A percentile compares a stretch with the other conserved stretches of the same genome.
Evolutionary conservation across 306 rosid species (phyloP).

Genomic region (Spatholobus suberectus): DNA sequence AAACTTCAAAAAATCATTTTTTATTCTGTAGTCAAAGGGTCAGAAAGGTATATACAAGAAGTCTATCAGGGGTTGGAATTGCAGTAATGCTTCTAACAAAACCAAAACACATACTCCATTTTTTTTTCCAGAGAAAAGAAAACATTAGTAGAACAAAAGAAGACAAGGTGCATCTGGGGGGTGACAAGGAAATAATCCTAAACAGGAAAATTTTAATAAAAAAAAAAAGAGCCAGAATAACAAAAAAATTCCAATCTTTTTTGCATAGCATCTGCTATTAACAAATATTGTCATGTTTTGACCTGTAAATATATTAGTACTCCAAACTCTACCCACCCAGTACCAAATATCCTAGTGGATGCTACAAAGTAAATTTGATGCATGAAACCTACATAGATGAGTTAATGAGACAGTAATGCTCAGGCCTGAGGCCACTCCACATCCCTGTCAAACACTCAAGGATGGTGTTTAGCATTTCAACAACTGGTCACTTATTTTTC

Average conservation of each 20-base stretch:
- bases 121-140: conserved; percentile 1
- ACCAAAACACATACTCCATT: not conserved
- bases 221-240: not conserved
- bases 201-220: not conserved
- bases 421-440: not conserved
- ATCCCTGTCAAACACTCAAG: conserved; percentile 1
- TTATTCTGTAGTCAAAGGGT: conserved; percentile 28
- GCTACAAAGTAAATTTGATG: not conserved
- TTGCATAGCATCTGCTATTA: not conserved
- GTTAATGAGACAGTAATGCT: not conserved
- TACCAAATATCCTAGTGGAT: not conserved
- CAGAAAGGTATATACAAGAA: conserved; percentile 33
- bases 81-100: conserved; percentile 9
- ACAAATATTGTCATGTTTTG: not conserved
- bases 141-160: not conserved
- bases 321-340: not conserved
- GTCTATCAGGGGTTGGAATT: not conserved
- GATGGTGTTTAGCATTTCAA: not conserved
- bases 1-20: not conserved
- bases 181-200: not conserved
- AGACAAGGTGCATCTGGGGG: not conserved
- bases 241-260: not conserved
- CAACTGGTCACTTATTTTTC: not conserved
- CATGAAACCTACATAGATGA: conserved; percentile 6
- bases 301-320: not conserved